These are phyloP conservation scores for Auriscalpium orientale DNA, from an alignment of 768 basidiomycete genomes.

Conservation along the genomic window DNA sequence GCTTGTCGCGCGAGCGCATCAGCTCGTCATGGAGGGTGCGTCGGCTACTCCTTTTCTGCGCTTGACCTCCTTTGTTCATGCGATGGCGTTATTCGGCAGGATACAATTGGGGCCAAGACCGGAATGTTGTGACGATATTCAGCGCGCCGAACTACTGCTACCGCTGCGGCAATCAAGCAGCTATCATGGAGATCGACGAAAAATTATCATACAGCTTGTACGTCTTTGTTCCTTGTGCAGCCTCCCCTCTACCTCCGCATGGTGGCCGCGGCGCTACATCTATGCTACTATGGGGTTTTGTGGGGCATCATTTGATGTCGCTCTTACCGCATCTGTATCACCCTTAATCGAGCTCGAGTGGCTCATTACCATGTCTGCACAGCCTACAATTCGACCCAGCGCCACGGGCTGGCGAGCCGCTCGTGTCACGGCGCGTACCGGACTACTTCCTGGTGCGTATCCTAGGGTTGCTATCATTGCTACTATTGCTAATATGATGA, in stretches of 20 bases:
- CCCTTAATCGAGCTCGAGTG: background rate
- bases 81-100: slow-evolving; percentile 32
- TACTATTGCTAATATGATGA: background rate
- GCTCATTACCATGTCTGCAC: slow-evolving; percentile 2
- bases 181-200: slow-evolving; percentile 99
- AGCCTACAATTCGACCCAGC: slow-evolving; percentile 99
- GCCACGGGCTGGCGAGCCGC: slow-evolving; percentile 95
- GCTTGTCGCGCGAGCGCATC: slow-evolving; percentile 89
- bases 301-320: background rate
- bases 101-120: slow-evolving; percentile 97
- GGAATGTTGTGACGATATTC: slow-evolving; percentile 99
- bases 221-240: slow-evolving; percentile 23
- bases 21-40: slow-evolving; percentile 94
- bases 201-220: slow-evolving; percentile 92
- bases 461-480: background rate
- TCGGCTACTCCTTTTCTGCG: slow-evolving; percentile 9
- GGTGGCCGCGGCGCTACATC: background rate
- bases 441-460: slow-evolving; percentile 83
- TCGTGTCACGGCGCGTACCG: slow-evolving; percentile 91
- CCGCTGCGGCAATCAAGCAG: slow-evolving; percentile 98
- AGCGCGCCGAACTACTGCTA: slow-evolving; percentile 99
- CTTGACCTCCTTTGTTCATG: slow-evolving; percentile 2
- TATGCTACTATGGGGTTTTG: background rate
- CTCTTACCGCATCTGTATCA: too few relatives aligned
- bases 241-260: background rate